Base-by-base conservation (phyloP, 371 early-diverging fungal species). In the Mortierella sp. region DNA sequence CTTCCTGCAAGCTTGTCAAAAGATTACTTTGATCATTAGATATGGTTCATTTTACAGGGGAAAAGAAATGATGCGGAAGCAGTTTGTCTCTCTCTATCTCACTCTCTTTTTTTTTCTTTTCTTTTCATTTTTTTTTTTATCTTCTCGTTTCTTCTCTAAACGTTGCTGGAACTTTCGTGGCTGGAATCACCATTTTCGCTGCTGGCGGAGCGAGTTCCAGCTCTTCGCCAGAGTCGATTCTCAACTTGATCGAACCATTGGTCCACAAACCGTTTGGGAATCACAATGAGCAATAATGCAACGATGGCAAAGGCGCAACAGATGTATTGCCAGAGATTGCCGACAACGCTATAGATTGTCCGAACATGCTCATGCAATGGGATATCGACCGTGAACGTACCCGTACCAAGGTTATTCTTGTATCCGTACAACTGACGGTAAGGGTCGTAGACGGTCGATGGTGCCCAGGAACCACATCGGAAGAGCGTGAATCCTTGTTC, bases 401-500 rank as follows among this genome's bases (percentile, higher is more conserved):
- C 80, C 48, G 76, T 66, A 25, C 80, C 82, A 7, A 85, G 57
- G 1, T 83, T 80, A 1, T 86, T 77, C 21, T 84, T 75, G 52
- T 81, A 81, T 29, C 88, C 86, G 25, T 75, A 73, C 43, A 81
- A 81, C 11, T 84, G 68, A 14, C 83, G 84, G 23, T 86, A 82
- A 11, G 83, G 56, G 45, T 85, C 85, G 76, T 75, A 87, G 2
- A 86, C 79, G 28, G 88, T 86, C 4, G 88, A 87, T 5, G 86
- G 62, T 18, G 86, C 84, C 72, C 85, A 81, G 1, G 85, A 83
- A 4, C 83, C 84, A 66, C 89, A 89, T 18, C 89, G 69, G 47
- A 89, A 81, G 59, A 84, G 56, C 0, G 85, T 85, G 46, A 87
- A 80, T 0, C 89, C 89, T 62, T 89, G 87, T 47, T 89, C 89